A percentile compares a stretch with the other conserved stretches of the same genome.
Conservation (phyloP, 495 filamentous ascomycete genomes). For the Jackrogersella multiformis region DNA sequence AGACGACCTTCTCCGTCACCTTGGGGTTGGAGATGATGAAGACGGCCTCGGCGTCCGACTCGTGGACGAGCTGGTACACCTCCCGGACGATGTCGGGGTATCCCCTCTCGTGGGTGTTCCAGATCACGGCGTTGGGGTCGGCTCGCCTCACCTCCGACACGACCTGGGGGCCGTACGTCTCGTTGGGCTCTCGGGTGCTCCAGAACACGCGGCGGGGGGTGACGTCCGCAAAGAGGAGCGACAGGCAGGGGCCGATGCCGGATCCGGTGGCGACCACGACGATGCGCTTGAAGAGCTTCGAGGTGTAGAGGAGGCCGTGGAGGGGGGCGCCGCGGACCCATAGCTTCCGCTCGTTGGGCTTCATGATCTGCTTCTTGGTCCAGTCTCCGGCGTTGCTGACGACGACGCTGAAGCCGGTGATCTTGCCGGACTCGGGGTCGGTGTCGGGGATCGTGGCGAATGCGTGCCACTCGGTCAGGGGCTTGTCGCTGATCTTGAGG, state of each 20-base stretch:
- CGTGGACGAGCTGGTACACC: constrained; percentile 57
- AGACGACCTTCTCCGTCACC: constrained; percentile 76
- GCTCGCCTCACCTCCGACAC: constrained; percentile 54
- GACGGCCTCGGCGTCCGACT: constrained; percentile 66
- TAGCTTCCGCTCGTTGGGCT: constrained; percentile 64
- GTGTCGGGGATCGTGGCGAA: constrained; percentile 77
- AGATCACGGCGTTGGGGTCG: constrained; percentile 60
- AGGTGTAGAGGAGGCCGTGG: constrained; percentile 76
- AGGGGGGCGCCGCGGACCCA: constrained; percentile 65
- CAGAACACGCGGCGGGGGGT: constrained; percentile 60
- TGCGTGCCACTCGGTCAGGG: constrained; percentile 80
- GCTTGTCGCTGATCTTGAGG: constrained; percentile 63
- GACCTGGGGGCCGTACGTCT: constrained; percentile 57
- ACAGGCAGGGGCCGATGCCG: constrained; percentile 77
- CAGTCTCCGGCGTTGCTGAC: constrained; percentile 88
- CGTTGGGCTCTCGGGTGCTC: constrained; percentile 55
- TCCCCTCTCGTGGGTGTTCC: constrained; percentile 57
- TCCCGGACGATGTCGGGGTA: constrained; percentile 64
- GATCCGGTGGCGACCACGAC: constrained; percentile 85
- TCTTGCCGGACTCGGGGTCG: constrained; percentile 54
- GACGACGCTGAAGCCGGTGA: constrained; percentile 72
- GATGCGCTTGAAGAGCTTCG: constrained; percentile 71
- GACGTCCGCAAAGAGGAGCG: constrained; percentile 55
- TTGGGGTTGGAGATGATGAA: constrained; percentile 80
- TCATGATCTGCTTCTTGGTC: constrained; percentile 71